phyloP scores from a whole-genome alignment of 225 moss, liverwort and hornwort genomes.

The Marchantia polymorpha region DNA sequence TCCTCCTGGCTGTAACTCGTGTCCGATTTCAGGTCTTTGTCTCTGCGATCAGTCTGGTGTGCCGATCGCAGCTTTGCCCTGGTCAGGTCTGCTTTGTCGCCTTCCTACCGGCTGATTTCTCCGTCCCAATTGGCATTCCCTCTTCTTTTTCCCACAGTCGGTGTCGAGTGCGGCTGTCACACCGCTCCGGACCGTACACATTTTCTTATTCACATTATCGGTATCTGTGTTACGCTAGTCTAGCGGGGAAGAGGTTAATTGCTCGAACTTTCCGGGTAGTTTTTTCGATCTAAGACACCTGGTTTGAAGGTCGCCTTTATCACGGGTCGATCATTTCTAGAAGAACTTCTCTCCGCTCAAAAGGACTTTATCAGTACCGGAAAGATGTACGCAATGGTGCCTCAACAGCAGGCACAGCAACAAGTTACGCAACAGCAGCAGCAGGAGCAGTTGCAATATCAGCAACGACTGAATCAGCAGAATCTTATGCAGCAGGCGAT shows the following conservation, averaged over 20 bases:
- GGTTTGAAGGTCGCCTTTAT: neutral
- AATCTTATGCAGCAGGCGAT: slow-evolving; percentile 90
- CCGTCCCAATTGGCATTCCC: slow-evolving; percentile 5
- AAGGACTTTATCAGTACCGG: slow-evolving; percentile 3
- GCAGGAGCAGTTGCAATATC: slow-evolving; percentile 71
- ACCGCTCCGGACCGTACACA: neutral
- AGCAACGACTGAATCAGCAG: slow-evolving; percentile 89
- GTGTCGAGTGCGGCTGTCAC: neutral
- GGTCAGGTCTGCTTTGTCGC: neutral
- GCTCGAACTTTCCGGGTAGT: neutral
- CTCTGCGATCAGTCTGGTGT: slow-evolving; percentile 14
- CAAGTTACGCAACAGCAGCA: slow-evolving; percentile 64
- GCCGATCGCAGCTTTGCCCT: neutral
- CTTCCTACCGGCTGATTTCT: slow-evolving; percentile 4
- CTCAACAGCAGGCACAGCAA: slow-evolving; percentile 72
- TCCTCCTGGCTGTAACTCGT: neutral
- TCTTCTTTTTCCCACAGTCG: neutral
- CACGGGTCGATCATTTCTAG: slow-evolving; percentile 8
- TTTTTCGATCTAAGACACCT: slow-evolving; percentile 17
- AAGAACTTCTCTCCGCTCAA: neutral
- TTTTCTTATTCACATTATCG: neutral
- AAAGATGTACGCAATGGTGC: slow-evolving; percentile 82
- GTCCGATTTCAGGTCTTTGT: neutral
- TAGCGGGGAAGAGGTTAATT: neutral
- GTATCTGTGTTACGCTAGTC: neutral